A percentile compares a stretch with the other conserved stretches of the same genome.
Evolutionary conservation across 2,329 filamentous ascomycete genomes (phyloP).

Genomic region (Davidsoniella neocaledoniae): DNA sequence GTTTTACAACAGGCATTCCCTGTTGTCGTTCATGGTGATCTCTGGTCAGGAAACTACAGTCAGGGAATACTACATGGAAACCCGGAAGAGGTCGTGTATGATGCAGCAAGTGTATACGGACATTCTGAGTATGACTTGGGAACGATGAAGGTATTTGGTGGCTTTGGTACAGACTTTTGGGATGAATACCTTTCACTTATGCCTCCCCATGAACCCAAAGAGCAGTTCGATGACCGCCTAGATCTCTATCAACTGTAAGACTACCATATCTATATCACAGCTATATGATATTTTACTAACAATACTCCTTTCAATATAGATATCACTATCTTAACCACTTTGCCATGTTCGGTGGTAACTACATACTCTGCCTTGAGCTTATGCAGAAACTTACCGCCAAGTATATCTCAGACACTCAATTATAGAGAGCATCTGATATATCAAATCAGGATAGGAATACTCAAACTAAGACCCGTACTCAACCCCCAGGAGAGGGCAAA

Average conservation of each 20-base stretch:
- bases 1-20: conserved; percentile 51
- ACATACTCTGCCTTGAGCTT: conserved; percentile 59
- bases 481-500: background rate
- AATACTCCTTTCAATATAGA: conserved; percentile 22
- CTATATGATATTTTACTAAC: conserved; percentile 14
- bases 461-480: no score
- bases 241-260: conserved; percentile 64
- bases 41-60: conserved; percentile 82
- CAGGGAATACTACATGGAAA: conserved; percentile 40
- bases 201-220: conserved; percentile 61
- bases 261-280: background rate
- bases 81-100: conserved; percentile 63
- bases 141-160: conserved; percentile 95
- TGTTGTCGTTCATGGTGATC: conserved; percentile 73
- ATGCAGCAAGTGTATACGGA: conserved; percentile 65
- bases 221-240: conserved; percentile 74
- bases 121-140: conserved; percentile 84
- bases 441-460: background rate
- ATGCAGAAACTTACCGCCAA: conserved; percentile 60
- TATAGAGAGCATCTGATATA: background rate
- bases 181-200: conserved; percentile 60
- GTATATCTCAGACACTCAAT: conserved; percentile 33
- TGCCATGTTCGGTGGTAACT: conserved; percentile 68
- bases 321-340: conserved; percentile 87
- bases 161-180: conserved; percentile 57